Conservation (phyloP, 352 stramenopile species). For the Phytophthora pseudosyringae region DNA sequence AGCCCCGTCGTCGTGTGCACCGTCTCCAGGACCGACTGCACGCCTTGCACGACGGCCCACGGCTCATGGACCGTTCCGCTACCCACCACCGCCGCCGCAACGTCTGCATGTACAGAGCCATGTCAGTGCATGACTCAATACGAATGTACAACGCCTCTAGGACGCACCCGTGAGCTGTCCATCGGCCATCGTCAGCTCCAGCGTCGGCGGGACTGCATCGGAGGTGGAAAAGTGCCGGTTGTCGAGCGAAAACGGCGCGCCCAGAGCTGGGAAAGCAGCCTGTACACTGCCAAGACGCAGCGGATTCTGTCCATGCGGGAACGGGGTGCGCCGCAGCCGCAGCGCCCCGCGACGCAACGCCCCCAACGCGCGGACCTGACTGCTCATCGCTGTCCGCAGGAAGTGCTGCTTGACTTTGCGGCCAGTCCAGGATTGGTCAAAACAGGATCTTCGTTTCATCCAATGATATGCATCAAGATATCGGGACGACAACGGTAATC, state of each 20-base stretch:
- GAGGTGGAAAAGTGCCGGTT: slow-evolving; percentile 47
- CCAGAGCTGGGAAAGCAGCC: slow-evolving; percentile 5
- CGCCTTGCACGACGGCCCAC: slow-evolving; percentile 59
- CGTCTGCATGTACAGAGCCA: slow-evolving; percentile 25
- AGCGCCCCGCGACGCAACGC: slow-evolving; percentile 19
- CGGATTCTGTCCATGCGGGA: neutral
- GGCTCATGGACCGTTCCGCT: slow-evolving; percentile 37
- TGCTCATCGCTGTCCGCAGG: slow-evolving; percentile 20
- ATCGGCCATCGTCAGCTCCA: slow-evolving; percentile 43
- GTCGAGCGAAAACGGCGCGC: slow-evolving; percentile 25
- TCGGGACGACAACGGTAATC: neutral
- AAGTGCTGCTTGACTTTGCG: slow-evolving; percentile 9
- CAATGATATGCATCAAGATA: neutral
- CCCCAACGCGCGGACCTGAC: slow-evolving; percentile 8
- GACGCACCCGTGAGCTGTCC: slow-evolving; percentile 47
- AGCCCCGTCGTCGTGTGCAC: slow-evolving; percentile 72
- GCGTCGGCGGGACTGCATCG: slow-evolving; percentile 15
- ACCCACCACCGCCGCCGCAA: slow-evolving; percentile 30
- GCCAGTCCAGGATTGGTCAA: slow-evolving; percentile 13
- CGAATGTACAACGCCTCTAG: neutral
- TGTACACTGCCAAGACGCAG: slow-evolving; percentile 9
- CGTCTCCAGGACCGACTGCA: slow-evolving; percentile 64
- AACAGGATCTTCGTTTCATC: neutral
- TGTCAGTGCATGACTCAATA: slow-evolving; percentile 2
- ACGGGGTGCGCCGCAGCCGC: neutral